A percentile compares a stretch with the other conserved stretches of the same genome.
phyloP scores from a whole-genome alignment of 2,329 filamentous ascomycete species.

The Fusarium brachygibbosum region DNA sequence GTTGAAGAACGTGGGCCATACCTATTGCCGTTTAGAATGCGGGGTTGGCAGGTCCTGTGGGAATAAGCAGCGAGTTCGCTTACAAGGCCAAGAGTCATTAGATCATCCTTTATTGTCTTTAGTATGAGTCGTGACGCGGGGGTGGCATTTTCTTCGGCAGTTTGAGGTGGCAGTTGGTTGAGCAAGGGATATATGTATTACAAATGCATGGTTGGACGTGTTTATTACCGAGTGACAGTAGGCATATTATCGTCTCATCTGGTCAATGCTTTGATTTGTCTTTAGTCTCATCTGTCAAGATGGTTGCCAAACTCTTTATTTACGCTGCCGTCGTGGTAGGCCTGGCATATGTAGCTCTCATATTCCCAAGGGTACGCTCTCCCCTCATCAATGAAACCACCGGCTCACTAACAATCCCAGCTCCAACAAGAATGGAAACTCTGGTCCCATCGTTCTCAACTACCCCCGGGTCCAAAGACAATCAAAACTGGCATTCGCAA shows the following conservation, averaged over 20 bases:
- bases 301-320: slow-evolving; percentile 28
- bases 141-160: slow-evolving; percentile 35
- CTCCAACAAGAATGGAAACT: slow-evolving; percentile 56
- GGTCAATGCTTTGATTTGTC: background rate
- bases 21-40: slow-evolving; percentile 36
- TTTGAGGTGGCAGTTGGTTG: slow-evolving; percentile 37
- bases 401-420: slow-evolving; percentile 40
- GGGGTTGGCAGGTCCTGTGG: slow-evolving; percentile 24
- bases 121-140: slow-evolving; percentile 30
- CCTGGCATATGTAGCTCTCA: slow-evolving; percentile 32
- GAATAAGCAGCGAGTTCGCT: slow-evolving; percentile 13
- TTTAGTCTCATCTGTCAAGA: background rate
- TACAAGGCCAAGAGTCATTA: slow-evolving; percentile 23
- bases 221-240: slow-evolving; percentile 14
- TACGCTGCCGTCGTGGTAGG: slow-evolving; percentile 2
- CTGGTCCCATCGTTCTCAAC: slow-evolving; percentile 55
- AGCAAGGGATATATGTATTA: background rate
- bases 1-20: slow-evolving; percentile 10
- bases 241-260: background rate
- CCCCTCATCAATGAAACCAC: background rate
- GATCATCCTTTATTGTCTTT: background rate
- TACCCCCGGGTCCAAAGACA: slow-evolving; percentile 56
- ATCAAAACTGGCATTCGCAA: slow-evolving; percentile 56
- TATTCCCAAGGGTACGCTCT: slow-evolving; percentile 37
- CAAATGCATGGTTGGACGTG: background rate